Evolutionary conservation across 2,329 filamentous ascomycete species (phyloP), one percentile per base, ranked within the genome.

Genomic region (Xenosphaeropsis pyriputrescens): DNA sequence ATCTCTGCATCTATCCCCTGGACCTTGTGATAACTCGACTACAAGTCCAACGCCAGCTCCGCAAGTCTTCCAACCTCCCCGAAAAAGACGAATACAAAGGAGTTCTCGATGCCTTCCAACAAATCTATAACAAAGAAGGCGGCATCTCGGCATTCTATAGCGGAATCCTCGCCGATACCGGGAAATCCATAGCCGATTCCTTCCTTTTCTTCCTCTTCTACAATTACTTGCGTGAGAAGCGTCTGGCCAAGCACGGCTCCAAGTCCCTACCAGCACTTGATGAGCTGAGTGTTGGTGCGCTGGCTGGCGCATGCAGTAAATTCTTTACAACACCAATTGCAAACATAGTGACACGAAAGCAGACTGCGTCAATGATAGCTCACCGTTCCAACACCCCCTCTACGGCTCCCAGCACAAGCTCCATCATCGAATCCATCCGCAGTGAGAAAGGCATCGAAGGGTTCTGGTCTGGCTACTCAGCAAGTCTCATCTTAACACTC

Each of bases 201-300:
- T 89, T 91, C 53, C 65, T 93, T 37, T 93, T 93, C 64, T 93
- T 93, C 60, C 68, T 89, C 14, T 79, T 83, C 41, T 93, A 93
- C 59, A 82, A 68, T 44, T 62, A 60, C 48, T 51, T 64, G 39
- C 54, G 58, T 14, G 52, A 56, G 4, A 50, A 51, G 15, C 50
- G 57, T 18, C 52, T 68, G 36, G 52, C 59, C 34, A 57, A 57
- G 36, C 57, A 59, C 47, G 59, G 53, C 47, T 55, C 14, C 0
- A 56, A 41, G 46, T 58, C 44, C 15, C 60, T 91, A 2, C 70
- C 71, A 2, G 67, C 78, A 1, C 41, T 79, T 16, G 79, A 86
- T 49, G 85, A 93, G 57, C 66, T 94, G 26, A 68, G 70, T 6
- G 70, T 89, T 11, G 84, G 85, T 6, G 68, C 82, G 18, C 54